Percentiles rank a stretch among this genome's conserved stretches.
phyloP scores from a whole-genome alignment of 1,139 yeast species.

The Saccharomyces hybrid region DNA sequence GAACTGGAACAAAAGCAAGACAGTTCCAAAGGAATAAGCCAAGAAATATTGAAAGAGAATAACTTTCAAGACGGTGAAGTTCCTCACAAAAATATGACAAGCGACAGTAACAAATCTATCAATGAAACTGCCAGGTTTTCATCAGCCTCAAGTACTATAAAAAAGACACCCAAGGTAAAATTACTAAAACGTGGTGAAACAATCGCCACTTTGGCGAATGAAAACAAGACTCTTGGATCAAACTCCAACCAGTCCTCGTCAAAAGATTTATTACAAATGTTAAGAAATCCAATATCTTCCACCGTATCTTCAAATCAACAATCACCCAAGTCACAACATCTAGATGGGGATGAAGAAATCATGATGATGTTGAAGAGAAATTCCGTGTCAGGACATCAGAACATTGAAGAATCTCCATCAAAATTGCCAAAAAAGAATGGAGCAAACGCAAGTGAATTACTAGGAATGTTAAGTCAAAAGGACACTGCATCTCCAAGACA shows the following conservation, averaged over 20 bases:
- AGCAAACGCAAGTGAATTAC: background rate
- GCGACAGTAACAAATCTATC: slow-evolving; percentile 8
- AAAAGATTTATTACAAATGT: slow-evolving; percentile 6
- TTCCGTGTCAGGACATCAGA: slow-evolving; percentile 2
- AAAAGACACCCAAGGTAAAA: slow-evolving; percentile 22
- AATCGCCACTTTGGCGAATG: slow-evolving; percentile 8
- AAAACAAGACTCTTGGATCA: background rate
- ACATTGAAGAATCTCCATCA: background rate
- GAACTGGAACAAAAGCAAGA: slow-evolving; percentile 7
- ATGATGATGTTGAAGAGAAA: slow-evolving; percentile 9
- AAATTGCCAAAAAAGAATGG: background rate
- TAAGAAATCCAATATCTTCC: slow-evolving; percentile 5
- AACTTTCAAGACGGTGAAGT: slow-evolving; percentile 30
- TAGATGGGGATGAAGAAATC: slow-evolving; percentile 9
- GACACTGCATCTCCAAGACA: background rate
- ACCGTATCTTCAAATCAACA: slow-evolving; percentile 1
- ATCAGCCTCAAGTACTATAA: slow-evolving; percentile 3
- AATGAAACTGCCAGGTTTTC: slow-evolving; percentile 4
- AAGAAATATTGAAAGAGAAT: slow-evolving; percentile 8
- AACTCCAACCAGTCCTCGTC: background rate
- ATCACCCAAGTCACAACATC: slow-evolving; percentile 4
- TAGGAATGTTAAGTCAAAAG: background rate
- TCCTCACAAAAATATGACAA: slow-evolving; percentile 34
- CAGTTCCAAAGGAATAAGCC: background rate
- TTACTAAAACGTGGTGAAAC: slow-evolving; percentile 31